These are phyloP conservation scores for Breynia disticha DNA, from an alignment of 441 rosid genomes.

Conservation along the genomic window DNA sequence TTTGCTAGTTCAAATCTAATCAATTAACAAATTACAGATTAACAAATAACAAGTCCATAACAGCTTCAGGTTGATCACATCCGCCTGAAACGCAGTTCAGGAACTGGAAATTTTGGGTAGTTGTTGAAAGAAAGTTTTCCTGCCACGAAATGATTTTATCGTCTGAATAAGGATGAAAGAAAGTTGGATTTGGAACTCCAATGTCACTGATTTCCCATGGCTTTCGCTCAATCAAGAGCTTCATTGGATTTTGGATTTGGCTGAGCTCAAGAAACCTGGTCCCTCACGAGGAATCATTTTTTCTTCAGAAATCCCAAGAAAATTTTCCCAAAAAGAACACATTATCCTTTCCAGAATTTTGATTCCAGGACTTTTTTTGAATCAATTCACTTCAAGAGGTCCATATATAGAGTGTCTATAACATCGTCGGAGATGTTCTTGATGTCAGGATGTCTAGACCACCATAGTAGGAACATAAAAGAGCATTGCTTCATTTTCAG, in stretches of 20 bases:
- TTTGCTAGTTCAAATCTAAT: too few relatives aligned
- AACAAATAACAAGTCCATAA: conserved; percentile 42
- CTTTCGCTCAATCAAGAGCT: conserved; percentile 71
- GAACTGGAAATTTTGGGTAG: conserved; percentile 29
- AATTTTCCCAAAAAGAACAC: conserved; percentile 74
- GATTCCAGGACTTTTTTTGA: conserved; percentile 44
- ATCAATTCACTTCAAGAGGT: conserved; percentile 62
- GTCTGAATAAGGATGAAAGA: conserved; percentile 68
- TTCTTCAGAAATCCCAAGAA: conserved; percentile 86
- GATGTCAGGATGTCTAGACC: conserved; percentile 73
- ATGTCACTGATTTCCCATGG: conserved; percentile 79
- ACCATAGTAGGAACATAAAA: conserved; percentile 73
- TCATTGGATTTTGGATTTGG: conserved; percentile 70
- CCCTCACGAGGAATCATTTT: conserved; percentile 47
- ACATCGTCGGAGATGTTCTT: conserved; percentile 64
- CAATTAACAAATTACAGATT: too few relatives aligned
- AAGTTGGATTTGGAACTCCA: conserved; percentile 77
- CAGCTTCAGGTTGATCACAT: conserved; percentile 46
- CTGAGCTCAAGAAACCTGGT: conserved; percentile 50
- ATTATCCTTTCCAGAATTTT: conserved; percentile 61
- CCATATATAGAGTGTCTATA: conserved; percentile 45
- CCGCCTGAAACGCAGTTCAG: conserved; percentile 41
- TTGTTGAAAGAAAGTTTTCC: conserved; percentile 29
- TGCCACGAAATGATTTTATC: conserved; percentile 67
- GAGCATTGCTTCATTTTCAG: conserved; percentile 51